Evolutionary conservation across 306 rosid species (phyloP).

Genomic region (Carpinus fangiana): DNA sequence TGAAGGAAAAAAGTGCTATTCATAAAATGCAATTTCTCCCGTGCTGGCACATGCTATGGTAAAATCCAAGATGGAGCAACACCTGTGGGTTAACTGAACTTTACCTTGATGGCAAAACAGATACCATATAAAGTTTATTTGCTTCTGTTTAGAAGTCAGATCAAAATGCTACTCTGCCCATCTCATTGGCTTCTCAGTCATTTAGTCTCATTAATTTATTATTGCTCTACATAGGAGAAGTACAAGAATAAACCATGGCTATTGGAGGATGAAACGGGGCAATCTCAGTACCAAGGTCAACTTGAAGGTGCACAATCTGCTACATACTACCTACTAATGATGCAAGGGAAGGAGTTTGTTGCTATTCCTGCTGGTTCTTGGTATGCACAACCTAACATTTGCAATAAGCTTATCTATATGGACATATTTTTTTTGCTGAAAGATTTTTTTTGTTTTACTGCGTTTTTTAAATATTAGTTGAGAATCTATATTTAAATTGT

Average conservation of each 20-base stretch:
- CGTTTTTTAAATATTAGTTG: not conserved
- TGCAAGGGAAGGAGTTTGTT: slow-evolving; percentile 85
- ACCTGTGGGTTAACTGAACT: not conserved
- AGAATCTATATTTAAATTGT: not conserved
- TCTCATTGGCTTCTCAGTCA: slow-evolving; percentile 4
- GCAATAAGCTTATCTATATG: not conserved
- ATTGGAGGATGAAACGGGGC: slow-evolving; percentile 97
- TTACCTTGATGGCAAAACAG: not conserved
- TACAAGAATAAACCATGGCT: slow-evolving; percentile 95
- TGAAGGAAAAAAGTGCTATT: not conserved
- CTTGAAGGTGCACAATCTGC: slow-evolving; percentile 95
- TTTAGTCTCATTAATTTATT: slow-evolving; percentile 15
- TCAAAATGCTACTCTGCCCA: not conserved
- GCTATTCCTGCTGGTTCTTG: slow-evolving; percentile 99
- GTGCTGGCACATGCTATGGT: not conserved
- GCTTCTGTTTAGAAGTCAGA: not conserved
- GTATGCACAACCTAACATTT: slow-evolving; percentile 43
- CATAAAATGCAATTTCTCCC: not conserved
- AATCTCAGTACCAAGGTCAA: slow-evolving; percentile 84
- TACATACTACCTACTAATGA: slow-evolving; percentile 78
- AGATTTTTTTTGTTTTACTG: slow-evolving; percentile 2
- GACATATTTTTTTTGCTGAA: not conserved
- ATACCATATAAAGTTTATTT: not conserved
- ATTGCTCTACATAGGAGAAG: slow-evolving; percentile 61
- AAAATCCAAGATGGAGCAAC: slow-evolving; percentile 9